Conservation (phyloP, 2,329 filamentous ascomycete species). For the Pseudogymnoascus sp. region DNA sequence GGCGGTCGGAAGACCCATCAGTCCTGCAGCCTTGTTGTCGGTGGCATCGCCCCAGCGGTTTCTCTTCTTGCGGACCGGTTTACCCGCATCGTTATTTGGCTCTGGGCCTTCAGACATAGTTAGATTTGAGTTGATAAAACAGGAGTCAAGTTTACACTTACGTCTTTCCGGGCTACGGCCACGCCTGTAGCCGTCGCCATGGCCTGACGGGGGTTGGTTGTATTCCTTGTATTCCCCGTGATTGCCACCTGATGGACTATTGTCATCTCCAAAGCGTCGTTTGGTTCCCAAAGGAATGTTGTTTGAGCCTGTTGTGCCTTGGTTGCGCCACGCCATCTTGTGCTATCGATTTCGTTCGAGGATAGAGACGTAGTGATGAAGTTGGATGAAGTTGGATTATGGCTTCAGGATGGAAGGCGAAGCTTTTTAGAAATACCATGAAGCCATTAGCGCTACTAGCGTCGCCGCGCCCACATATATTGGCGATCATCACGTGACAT, state of each 20-base stretch:
- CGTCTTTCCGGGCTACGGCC: conserved; percentile 84
- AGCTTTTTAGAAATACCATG: conserved; percentile 2
- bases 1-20: conserved; percentile 94
- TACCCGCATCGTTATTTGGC: conserved; percentile 56
- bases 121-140: conserved; percentile 37
- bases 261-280: conserved; percentile 65
- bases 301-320: conserved; percentile 94
- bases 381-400: conserved; percentile 6
- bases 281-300: conserved; percentile 88
- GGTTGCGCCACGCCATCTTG: conserved; percentile 54
- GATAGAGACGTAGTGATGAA: background rate
- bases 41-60: conserved; percentile 97
- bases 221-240: conserved; percentile 24
- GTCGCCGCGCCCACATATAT: background rate
- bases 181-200: conserved; percentile 54
- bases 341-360: background rate
- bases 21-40: conserved; percentile 95
- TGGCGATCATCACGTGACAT: background rate
- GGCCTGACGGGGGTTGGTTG: conserved; percentile 17
- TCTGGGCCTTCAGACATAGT: conserved; percentile 20
- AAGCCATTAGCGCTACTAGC: background rate
- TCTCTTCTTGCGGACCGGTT: conserved; percentile 82
- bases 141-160: conserved; percentile 33
- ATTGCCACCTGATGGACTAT: conserved; percentile 24
- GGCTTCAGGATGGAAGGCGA: background rate